phyloP scores from a whole-genome alignment of 2,329 filamentous ascomycete genomes.

The Sclerotinia minor region DNA sequence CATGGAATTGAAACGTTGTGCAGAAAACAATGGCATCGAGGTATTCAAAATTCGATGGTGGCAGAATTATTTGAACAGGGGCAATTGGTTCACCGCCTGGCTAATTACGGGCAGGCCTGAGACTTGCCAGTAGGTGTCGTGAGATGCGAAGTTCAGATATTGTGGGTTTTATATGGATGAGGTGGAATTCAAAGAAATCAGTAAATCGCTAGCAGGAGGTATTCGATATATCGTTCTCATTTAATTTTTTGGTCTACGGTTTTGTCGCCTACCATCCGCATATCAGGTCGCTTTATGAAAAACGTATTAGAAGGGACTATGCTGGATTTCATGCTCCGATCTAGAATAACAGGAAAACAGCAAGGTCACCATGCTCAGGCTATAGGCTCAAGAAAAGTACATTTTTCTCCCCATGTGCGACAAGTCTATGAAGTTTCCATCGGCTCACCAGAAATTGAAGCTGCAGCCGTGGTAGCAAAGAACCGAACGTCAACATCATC shows the following conservation, averaged over 20 bases:
- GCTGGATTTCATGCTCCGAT: slow-evolving; percentile 42
- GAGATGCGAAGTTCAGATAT: neutral
- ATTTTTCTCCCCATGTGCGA: slow-evolving; percentile 31
- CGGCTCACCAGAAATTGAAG: slow-evolving; percentile 49
- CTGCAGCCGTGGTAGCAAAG: slow-evolving; percentile 89
- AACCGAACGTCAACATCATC: slow-evolving; percentile 98
- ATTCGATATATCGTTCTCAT: slow-evolving; percentile 10
- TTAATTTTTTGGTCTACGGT: slow-evolving; percentile 5
- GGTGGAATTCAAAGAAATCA: neutral
- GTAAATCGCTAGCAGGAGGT: neutral
- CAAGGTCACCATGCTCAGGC: slow-evolving; percentile 34
- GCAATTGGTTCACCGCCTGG: slow-evolving; percentile 1
- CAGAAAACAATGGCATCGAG: neutral
- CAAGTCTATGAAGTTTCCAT: slow-evolving; percentile 54
- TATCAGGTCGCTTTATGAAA: slow-evolving; percentile 18
- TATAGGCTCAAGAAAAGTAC: slow-evolving; percentile 34
- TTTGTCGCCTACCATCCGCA: slow-evolving; percentile 15
- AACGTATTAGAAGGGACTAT: slow-evolving; percentile 32
- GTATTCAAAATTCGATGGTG: neutral
- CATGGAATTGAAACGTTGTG: neutral
- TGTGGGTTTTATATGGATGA: neutral
- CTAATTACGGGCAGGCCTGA: neutral
- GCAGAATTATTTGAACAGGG: slow-evolving; percentile 9
- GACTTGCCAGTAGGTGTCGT: neutral
- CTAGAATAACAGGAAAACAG: slow-evolving; percentile 38